phyloP scores from a whole-genome alignment of 352 stramenopile genomes.

The Aphanomyces euteiches region DNA sequence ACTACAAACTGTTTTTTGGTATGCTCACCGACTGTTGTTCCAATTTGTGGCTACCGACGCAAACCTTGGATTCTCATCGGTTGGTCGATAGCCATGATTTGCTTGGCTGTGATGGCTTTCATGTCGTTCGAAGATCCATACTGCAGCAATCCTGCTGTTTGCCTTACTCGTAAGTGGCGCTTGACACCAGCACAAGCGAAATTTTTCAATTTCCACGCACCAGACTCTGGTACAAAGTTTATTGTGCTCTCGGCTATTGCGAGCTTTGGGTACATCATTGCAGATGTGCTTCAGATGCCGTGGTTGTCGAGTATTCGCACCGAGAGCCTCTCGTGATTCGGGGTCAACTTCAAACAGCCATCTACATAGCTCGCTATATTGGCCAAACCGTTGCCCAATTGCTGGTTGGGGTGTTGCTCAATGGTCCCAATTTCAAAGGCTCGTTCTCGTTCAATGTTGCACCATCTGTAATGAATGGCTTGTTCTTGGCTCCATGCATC shows the following conservation, averaged over 20 bases:
- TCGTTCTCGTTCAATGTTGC: slow-evolving; percentile 49
- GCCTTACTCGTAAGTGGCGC: not conserved
- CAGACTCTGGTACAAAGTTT: not conserved
- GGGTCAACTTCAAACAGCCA: slow-evolving; percentile 52
- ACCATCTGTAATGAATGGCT: slow-evolving; percentile 40
- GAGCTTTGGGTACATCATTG: slow-evolving; percentile 44
- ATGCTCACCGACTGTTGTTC: slow-evolving; percentile 49
- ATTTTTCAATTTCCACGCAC: not conserved
- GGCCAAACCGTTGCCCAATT: slow-evolving; percentile 46
- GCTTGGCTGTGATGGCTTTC: slow-evolving; percentile 39
- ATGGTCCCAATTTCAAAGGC: slow-evolving; percentile 49
- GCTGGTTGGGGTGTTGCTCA: slow-evolving; percentile 48
- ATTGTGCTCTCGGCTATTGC: slow-evolving; percentile 33
- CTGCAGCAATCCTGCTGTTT: not conserved
- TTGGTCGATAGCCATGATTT: not conserved
- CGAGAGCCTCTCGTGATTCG: slow-evolving; percentile 51
- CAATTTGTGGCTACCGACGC: slow-evolving; percentile 48
- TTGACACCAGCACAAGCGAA: not conserved
- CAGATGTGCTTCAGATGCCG: slow-evolving; percentile 41
- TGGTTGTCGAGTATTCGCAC: slow-evolving; percentile 49
- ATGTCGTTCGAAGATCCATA: slow-evolving; percentile 49
- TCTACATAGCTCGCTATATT: slow-evolving; percentile 41
- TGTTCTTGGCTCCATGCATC: slow-evolving; percentile 27
- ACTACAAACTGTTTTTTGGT: slow-evolving; percentile 56
- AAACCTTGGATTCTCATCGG: slow-evolving; percentile 36